phyloP scores from a whole-genome alignment of 768 basidiomycete species.

The Boletus edulis region DNA sequence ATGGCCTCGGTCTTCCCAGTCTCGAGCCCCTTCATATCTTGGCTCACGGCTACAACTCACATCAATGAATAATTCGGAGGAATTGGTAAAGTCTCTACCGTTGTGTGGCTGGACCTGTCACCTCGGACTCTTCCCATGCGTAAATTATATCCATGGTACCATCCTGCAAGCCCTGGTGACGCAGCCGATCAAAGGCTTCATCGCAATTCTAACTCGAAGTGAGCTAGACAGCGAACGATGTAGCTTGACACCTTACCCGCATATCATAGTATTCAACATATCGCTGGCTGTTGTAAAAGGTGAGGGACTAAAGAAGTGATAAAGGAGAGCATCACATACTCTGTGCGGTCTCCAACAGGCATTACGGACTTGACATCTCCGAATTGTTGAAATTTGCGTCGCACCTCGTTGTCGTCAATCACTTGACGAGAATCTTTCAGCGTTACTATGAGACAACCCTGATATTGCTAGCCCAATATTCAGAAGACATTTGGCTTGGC shows the following conservation, averaged over 20 bases:
- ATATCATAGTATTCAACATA: constrained; percentile 95
- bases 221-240: constrained; percentile 4
- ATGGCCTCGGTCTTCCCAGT: constrained; percentile 44
- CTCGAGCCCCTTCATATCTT: constrained; percentile 40
- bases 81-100: constrained; percentile 27
- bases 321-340: constrained; percentile 39
- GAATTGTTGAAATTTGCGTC: constrained; percentile 82
- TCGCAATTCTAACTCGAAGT: constrained; percentile 56
- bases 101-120: constrained; percentile 45
- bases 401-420: constrained; percentile 83
- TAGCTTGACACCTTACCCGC: constrained; percentile 47
- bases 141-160: constrained; percentile 87
- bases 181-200: constrained; percentile 75
- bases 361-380: constrained; percentile 87
- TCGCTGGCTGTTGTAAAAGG: constrained; percentile 67
- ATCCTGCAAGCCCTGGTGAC: constrained; percentile 77
- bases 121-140: constrained; percentile 75
- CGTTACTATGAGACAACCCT: constrained; percentile 83
- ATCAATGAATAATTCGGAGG: constrained; percentile 3
- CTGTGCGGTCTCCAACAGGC: constrained; percentile 58
- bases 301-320: constrained; percentile 1
- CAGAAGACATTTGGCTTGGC: not conserved
- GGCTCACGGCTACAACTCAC: constrained; percentile 26
- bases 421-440: constrained; percentile 68
- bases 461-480: constrained; percentile 50